Base-by-base conservation (phyloP, 306 rosid species). In the Urtica urens region DNA sequence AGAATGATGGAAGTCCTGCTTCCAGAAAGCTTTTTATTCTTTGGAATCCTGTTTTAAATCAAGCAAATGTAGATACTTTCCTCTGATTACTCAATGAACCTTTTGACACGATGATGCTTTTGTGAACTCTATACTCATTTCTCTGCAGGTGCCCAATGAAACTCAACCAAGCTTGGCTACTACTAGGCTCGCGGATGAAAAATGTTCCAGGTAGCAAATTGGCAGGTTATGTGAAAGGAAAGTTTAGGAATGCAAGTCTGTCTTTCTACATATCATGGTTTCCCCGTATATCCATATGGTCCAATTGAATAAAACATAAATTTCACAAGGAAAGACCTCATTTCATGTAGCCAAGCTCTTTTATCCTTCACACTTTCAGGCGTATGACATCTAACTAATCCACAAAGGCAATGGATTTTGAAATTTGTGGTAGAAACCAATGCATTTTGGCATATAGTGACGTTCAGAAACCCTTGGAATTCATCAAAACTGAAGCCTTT, bases 1-100 rank as follows among this genome's bases (percentile, higher is more conserved):
- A 84, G 64, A 84, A 77, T 31, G 93, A 88, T 79, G 97, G 97
- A 61, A 88, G 97, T 73, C 97, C 95, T 27, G 76, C 93, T 53
- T 66, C 95, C 11, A 71, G 79, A 72, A 88, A 88, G 72, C 77
- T 68, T 42, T 88, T 88, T 63, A 51, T 88, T 66, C 93, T 88
- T 62, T 84, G 97, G 97, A 84, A 88, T 72, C 86, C 95, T 46
- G 23, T 53, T 26, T 25, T 60, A 37, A 52, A 19, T 35, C 78
- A 59, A 25, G 69, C 72, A 58, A 22, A 59, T 38, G 93, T 82
- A 44, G 62, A 70, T 67, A 71, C 23, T 50, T 46, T 55, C 46
- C 13, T 42, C 46, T 12, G 22, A 33, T 11, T 5, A 6, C 24
- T 16, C 3, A 44, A 11, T 6, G 16, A 23, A 41, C 20, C 12